These are phyloP conservation scores for Sphaerostilbella broomeana DNA, from an alignment of 2,329 filamentous ascomycete genomes.

Conservation along the genomic window DNA sequence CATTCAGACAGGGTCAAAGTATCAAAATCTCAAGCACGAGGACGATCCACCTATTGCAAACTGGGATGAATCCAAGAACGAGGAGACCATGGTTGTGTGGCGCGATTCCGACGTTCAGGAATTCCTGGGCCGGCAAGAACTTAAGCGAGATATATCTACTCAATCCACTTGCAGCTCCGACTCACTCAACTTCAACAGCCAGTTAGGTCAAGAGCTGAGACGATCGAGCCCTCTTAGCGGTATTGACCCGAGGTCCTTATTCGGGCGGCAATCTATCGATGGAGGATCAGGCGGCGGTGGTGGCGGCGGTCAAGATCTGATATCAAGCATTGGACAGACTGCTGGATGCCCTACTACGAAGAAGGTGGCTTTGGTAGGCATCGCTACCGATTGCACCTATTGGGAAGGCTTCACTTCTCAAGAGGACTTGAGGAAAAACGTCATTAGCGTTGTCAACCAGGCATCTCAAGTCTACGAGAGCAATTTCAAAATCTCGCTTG, in stretches of 20 bases:
- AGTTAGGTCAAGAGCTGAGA: slow-evolving; percentile 58
- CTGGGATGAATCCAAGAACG: slow-evolving; percentile 38
- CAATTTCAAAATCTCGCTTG: slow-evolving; percentile 91
- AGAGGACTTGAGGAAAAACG: slow-evolving; percentile 57
- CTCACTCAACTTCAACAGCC: slow-evolving; percentile 70
- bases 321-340: slow-evolving; percentile 70
- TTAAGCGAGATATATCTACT: slow-evolving; percentile 51
- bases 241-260: slow-evolving; percentile 58
- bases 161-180: slow-evolving; percentile 64
- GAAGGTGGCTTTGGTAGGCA: slow-evolving; percentile 83
- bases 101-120: slow-evolving; percentile 75
- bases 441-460: slow-evolving; percentile 77
- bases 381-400: slow-evolving; percentile 91
- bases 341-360: slow-evolving; percentile 83
- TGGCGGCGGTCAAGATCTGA: slow-evolving; percentile 65
- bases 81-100: slow-evolving; percentile 85
- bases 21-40: slow-evolving; percentile 62
- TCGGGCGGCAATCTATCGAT: slow-evolving; percentile 68
- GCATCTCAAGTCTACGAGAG: slow-evolving; percentile 84
- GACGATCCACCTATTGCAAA: slow-evolving; percentile 61
- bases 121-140: slow-evolving; percentile 44
- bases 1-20: slow-evolving; percentile 69
- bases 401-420: slow-evolving; percentile 62
- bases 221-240: slow-evolving; percentile 49
- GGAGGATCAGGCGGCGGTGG: slow-evolving; percentile 67